phyloP scores from a whole-genome alignment of 257 asterid genomes.

The Solanum raphanifolium region DNA sequence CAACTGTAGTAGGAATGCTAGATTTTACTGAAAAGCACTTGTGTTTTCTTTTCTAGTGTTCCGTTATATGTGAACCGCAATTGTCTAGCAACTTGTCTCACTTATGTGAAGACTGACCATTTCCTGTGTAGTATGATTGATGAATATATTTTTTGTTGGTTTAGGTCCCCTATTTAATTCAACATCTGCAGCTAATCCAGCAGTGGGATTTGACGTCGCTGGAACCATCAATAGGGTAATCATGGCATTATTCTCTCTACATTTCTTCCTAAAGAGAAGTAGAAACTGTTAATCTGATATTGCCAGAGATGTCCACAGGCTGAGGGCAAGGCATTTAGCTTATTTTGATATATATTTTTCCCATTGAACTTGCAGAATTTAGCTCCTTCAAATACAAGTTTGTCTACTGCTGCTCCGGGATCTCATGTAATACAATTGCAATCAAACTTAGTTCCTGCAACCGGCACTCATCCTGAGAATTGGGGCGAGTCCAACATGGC shows the following conservation, averaged over 20 bases:
- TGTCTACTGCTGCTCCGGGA: slow-evolving; percentile 24
- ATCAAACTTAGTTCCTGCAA: slow-evolving; percentile 21
- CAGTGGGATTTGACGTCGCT: slow-evolving; percentile 29
- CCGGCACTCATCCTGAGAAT: slow-evolving; percentile 51
- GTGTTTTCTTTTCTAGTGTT: not conserved
- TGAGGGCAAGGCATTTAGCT: not conserved
- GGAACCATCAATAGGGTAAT: slow-evolving; percentile 46
- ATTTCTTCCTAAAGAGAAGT: not conserved
- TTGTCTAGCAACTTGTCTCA: not conserved
- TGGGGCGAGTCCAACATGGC: slow-evolving; percentile 96
- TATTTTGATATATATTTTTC: not conserved
- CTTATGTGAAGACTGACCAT: not conserved
- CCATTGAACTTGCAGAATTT: slow-evolving; percentile 21
- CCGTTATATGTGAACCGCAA: not conserved
- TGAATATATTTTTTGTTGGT: not conserved
- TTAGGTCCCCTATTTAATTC: slow-evolving; percentile 41
- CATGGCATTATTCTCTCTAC: not conserved
- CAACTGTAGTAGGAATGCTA: not conserved
- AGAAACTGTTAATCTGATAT: not conserved
- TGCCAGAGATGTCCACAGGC: not conserved
- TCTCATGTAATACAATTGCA: slow-evolving; percentile 39
- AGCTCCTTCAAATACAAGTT: slow-evolving; percentile 29
- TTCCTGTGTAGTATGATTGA: not conserved
- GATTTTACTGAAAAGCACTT: not conserved
- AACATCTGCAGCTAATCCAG: slow-evolving; percentile 29